These are phyloP conservation scores for Microdochium bolleyi DNA, from an alignment of 2,329 filamentous ascomycete species.

Conservation along the genomic window DNA sequence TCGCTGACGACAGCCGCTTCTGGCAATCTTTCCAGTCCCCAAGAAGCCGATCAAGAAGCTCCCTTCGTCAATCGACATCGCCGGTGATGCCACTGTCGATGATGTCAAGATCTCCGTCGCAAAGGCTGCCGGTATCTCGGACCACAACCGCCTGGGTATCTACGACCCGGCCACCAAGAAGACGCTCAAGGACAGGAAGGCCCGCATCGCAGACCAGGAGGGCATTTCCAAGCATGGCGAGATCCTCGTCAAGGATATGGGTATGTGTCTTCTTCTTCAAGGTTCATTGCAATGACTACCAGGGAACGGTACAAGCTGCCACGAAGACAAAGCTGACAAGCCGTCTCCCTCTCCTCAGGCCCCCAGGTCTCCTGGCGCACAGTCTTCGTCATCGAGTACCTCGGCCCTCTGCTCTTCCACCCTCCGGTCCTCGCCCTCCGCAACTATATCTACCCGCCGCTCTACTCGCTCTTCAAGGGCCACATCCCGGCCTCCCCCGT, in stretches of 20 bases:
- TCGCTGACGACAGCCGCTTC: background rate
- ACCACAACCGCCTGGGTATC: conserved; percentile 55
- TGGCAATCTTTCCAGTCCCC: conserved; percentile 23
- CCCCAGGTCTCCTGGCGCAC: conserved; percentile 87
- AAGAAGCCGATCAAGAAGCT: conserved; percentile 46
- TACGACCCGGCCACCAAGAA: conserved; percentile 53
- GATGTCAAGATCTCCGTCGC: conserved; percentile 51
- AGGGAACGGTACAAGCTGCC: background rate
- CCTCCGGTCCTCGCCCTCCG: conserved; percentile 64
- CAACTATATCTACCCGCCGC: conserved; percentile 58
- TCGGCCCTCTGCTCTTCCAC: conserved; percentile 86
- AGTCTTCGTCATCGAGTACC: conserved; percentile 92
- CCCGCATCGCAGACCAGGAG: conserved; percentile 38
- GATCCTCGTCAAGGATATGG: conserved; percentile 88
- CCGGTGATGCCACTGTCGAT: conserved; percentile 46
- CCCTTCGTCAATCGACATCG: conserved; percentile 40
- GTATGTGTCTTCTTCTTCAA: conserved; percentile 41
- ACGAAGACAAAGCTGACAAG: conserved; percentile 10
- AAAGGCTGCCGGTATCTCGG: conserved; percentile 38
- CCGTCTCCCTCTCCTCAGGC: conserved; percentile 38
- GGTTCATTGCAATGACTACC: background rate
- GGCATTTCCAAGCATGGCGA: conserved; percentile 41
- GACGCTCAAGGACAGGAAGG: conserved; percentile 55
- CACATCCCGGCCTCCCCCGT: conserved; percentile 29
- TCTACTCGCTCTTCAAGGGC: conserved; percentile 33